Conservation (phyloP, 139 green algal species). For the Trebouxia sp. region DNA sequence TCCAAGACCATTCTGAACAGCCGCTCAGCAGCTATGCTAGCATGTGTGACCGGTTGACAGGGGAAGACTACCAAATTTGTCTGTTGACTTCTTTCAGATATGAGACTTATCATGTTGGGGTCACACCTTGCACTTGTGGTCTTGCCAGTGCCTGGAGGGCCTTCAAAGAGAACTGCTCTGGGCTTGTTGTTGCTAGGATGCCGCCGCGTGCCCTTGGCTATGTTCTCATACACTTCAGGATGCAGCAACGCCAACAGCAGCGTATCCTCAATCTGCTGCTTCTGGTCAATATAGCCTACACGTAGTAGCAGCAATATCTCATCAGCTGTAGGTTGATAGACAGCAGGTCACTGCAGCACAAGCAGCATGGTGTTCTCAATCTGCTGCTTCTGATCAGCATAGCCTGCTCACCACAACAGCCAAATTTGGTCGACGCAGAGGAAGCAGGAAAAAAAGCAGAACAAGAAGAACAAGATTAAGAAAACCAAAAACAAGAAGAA, state of each 20-base stretch:
- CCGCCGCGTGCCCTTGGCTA: conserved; percentile 65
- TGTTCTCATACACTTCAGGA: conserved; percentile 77
- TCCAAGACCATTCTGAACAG: too few relatives aligned
- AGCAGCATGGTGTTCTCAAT: conserved; percentile 90
- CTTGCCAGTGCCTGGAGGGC: conserved; percentile 86
- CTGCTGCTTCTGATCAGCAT: conserved; percentile 86
- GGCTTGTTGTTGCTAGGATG: conserved; percentile 30
- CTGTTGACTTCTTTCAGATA: too few relatives aligned
- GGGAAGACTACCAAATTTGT: too few relatives aligned
- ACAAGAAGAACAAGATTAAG: too few relatives aligned
- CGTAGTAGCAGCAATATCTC: neutral
- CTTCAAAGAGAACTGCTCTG: conserved; percentile 87
- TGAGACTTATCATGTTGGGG: neutral
- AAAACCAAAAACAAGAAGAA: too few relatives aligned
- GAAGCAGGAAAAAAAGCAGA: too few relatives aligned
- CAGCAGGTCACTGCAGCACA: conserved; percentile 77
- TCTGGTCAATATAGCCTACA: conserved; percentile 89
- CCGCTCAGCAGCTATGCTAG: too few relatives aligned
- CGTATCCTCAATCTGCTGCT: conserved; percentile 86
- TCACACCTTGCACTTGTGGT: conserved; percentile 78
- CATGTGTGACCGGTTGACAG: too few relatives aligned
- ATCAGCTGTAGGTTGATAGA: conserved; percentile 70
- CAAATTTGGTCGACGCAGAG: conserved; percentile 63
- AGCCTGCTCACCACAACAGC: conserved; percentile 53
- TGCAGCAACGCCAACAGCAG: conserved; percentile 79